Base-by-base conservation (phyloP, 2,329 filamentous ascomycete species). In the Endocalyx cinctus region DNA sequence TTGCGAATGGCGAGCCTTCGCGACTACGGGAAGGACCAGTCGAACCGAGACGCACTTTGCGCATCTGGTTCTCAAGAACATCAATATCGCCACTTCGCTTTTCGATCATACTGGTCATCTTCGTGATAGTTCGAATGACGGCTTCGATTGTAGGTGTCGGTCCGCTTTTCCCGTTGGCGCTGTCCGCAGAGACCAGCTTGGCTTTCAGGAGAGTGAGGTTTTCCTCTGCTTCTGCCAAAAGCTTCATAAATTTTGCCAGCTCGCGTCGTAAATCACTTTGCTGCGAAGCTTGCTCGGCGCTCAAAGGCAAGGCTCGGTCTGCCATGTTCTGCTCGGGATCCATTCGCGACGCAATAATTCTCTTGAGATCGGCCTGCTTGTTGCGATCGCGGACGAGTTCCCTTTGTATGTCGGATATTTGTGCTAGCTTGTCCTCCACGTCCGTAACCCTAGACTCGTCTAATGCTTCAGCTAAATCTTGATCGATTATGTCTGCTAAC, bases 41-140 rank as follows among this genome's bases (percentile, higher is more conserved):
- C 6, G 67, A 59, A 7, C 60, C 58, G 10, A 86, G 60, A 6
- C 74, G 72, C 15, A 94, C 62, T 55, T 80, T 86, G 38, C 84
- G 80, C 64, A 98, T 78, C 55, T 95, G 86, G 29, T 81, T 77
- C 62, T 97, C 92, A 19, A 97, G 72, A 6, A 95, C 78, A 56
- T 95, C 87, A 33, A 98, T 80, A 50, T 97, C 90, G 37, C 83
- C 86, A 54, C 85, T 92, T 55, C 87, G 85, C 63, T 87, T 87
- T 67, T 97, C 87, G 0, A 85, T 85, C 82, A 96, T 90, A 39
- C 70, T 76, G 20, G 89, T 96, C 84, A 98, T 89, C 54, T 92
- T 95, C 37, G 72, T 70, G 45, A 98, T 94, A 1, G 92, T 98
- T 39, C 85, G 86, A 47, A 89, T 82, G 14, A 98, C 86, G 1